Evolutionary conservation across 345 rosid genomes (phyloP).

Genomic region (Citrus hindsii): DNA sequence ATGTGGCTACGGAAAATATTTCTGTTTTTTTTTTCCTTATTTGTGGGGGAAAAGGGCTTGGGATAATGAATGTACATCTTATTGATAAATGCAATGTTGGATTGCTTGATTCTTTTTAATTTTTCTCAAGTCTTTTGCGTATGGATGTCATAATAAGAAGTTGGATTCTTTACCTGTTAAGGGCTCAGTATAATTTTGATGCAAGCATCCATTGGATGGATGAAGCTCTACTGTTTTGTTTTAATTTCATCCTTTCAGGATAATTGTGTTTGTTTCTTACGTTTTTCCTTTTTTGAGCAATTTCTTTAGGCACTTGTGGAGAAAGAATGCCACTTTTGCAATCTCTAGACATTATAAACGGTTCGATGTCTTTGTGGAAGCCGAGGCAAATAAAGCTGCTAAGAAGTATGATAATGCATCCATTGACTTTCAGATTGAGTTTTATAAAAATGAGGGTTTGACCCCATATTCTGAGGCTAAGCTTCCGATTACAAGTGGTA

Average conservation of each 20-base stretch:
- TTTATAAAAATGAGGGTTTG: conserved; percentile 90
- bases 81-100: background rate
- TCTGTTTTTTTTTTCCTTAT: background rate
- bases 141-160: background rate
- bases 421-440: conserved; percentile 84
- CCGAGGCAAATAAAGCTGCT: conserved; percentile 99
- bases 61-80: background rate
- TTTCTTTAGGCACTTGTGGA: conserved; percentile 88
- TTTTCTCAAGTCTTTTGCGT: background rate
- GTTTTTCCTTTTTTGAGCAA: conserved; percentile 9
- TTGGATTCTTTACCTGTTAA: background rate
- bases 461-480: conserved; percentile 79
- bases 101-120: background rate
- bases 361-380: conserved; percentile 81
- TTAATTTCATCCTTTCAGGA: background rate
- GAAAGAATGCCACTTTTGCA: conserved; percentile 91
- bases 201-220: background rate
- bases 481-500: conserved; percentile 94
- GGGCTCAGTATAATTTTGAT: background rate
- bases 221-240: background rate
- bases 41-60: background rate
- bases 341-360: conserved; percentile 93
- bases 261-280: background rate
- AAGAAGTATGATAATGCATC: conserved; percentile 89
- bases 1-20: background rate